Percentiles rank a stretch among this genome's conserved stretches.
Evolutionary conservation across 768 basidiomycete species (phyloP).

Genomic region (Lentinula detonsa): DNA sequence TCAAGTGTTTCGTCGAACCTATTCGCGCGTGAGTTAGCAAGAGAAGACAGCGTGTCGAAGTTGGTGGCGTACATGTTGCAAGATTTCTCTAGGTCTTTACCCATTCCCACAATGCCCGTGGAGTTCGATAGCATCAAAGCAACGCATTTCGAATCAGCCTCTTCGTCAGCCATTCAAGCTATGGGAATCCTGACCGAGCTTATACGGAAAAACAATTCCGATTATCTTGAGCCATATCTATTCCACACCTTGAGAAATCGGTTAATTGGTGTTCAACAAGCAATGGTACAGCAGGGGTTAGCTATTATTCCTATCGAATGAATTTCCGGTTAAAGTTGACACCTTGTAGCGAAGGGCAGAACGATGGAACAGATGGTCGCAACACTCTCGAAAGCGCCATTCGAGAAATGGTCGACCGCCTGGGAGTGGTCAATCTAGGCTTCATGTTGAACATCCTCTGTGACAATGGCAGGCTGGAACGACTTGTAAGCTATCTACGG

Average conservation of each 20-base stretch:
- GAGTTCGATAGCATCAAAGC: not conserved
- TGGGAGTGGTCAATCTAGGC: slow-evolving; percentile 90
- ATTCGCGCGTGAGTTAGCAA: slow-evolving; percentile 85
- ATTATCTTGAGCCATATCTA: slow-evolving; percentile 96
- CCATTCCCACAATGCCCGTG: slow-evolving; percentile 2
- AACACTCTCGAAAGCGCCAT: slow-evolving; percentile 65
- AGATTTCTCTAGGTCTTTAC: slow-evolving; percentile 38
- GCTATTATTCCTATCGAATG: not conserved
- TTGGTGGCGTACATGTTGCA: slow-evolving; percentile 74
- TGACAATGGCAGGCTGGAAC: slow-evolving; percentile 42
- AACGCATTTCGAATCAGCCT: slow-evolving; percentile 40
- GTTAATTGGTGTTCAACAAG: slow-evolving; percentile 82
- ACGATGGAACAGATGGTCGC: slow-evolving; percentile 46
- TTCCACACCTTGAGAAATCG: slow-evolving; percentile 92
- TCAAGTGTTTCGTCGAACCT: slow-evolving; percentile 63
- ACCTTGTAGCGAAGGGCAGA: slow-evolving; percentile 20
- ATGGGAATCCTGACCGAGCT: slow-evolving; percentile 89
- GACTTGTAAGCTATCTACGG: slow-evolving; percentile 64
- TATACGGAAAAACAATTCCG: slow-evolving; percentile 96
- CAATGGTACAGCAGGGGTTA: slow-evolving; percentile 26
- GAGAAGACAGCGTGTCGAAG: slow-evolving; percentile 59
- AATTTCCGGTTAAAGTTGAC: not conserved
- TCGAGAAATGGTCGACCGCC: slow-evolving; percentile 75
- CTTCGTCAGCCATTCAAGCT: slow-evolving; percentile 80
- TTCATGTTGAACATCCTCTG: slow-evolving; percentile 71